phyloP scores from a whole-genome alignment of 148 eudicot species.

The Chenopodium quinoa region DNA sequence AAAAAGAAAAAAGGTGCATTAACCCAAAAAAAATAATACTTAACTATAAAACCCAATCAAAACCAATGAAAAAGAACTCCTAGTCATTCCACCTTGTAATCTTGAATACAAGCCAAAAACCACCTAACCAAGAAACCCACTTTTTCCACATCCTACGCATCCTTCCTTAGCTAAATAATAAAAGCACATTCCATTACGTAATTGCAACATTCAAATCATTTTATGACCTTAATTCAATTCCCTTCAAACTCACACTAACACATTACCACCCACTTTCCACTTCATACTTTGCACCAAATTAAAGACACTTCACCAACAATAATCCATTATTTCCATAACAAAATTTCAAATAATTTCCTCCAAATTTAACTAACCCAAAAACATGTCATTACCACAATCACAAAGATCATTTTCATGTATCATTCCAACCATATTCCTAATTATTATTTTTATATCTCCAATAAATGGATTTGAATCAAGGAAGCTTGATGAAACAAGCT shows the following conservation, averaged over 20 bases:
- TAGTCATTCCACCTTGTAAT: conserved; percentile 20
- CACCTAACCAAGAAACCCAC: conserved; percentile 24
- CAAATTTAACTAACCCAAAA: not conserved
- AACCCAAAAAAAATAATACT: not conserved
- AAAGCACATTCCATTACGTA: conserved; percentile 18
- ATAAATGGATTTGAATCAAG: conserved; percentile 9
- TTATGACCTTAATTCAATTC: not conserved
- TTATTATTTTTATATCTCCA: not conserved
- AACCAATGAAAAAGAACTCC: not conserved
- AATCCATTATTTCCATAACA: not conserved
- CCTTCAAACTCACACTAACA: not conserved
- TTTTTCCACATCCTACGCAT: conserved; percentile 32
- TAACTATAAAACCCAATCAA: not conserved
- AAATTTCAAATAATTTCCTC: not conserved
- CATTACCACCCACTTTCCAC: not conserved
- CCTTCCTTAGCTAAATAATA: not conserved
- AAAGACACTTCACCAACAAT: conserved; percentile 8
- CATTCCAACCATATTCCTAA: not conserved
- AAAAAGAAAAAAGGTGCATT: too few species aligned
- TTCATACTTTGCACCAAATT: not conserved
- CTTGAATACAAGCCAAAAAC: conserved; percentile 17
- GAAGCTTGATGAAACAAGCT: conserved; percentile 32
- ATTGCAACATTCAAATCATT: not conserved
- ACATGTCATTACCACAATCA: conserved; percentile 22
- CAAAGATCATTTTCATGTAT: conserved; percentile 4